Percentiles rank a stretch among this genome's conserved stretches.
Evolutionary conservation across 1,284 basidiomycete genomes (phyloP).

Genomic region (Pascua sp.): DNA sequence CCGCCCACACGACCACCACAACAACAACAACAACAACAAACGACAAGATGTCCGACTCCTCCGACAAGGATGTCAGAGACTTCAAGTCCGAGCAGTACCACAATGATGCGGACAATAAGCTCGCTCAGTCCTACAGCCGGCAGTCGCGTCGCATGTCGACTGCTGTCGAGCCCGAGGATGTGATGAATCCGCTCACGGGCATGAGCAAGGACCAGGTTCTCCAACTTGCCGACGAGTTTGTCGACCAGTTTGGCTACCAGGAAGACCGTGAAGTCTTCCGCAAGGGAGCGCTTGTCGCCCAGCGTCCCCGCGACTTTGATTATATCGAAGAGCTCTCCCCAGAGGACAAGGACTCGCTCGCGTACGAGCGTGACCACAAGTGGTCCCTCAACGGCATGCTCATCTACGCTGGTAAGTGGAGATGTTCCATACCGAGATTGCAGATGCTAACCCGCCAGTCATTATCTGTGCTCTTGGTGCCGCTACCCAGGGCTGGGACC

Average conservation of each 20-base stretch:
- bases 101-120: background rate
- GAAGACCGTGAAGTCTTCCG: conserved; percentile 53
- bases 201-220: conserved; percentile 9
- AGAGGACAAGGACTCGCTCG: conserved; percentile 57
- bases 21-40: too few relatives aligned
- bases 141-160: background rate
- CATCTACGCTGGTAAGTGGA: conserved; percentile 21
- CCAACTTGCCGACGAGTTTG: conserved; percentile 1
- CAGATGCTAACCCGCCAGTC: conserved; percentile 4
- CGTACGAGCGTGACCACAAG: conserved; percentile 60
- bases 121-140: too few relatives aligned
- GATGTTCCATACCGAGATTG: background rate
- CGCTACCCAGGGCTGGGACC: conserved; percentile 43
- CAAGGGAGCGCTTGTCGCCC: conserved; percentile 65
- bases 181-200: conserved; percentile 22
- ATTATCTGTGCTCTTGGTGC: conserved; percentile 37
- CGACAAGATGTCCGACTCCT: background rate
- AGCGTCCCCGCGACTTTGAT: conserved; percentile 55
- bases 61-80: background rate
- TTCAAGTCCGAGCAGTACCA: background rate
- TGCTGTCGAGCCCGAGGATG: conserved; percentile 6
- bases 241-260: conserved; percentile 50
- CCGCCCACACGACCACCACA: too few relatives aligned
- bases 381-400: conserved; percentile 58
- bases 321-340: conserved; percentile 57